Percentiles rank a stretch among this genome's conserved stretches.
These are phyloP conservation scores for Erysimum cheiranthoides DNA, from an alignment of 345 rosid species.

Conservation along the genomic window DNA sequence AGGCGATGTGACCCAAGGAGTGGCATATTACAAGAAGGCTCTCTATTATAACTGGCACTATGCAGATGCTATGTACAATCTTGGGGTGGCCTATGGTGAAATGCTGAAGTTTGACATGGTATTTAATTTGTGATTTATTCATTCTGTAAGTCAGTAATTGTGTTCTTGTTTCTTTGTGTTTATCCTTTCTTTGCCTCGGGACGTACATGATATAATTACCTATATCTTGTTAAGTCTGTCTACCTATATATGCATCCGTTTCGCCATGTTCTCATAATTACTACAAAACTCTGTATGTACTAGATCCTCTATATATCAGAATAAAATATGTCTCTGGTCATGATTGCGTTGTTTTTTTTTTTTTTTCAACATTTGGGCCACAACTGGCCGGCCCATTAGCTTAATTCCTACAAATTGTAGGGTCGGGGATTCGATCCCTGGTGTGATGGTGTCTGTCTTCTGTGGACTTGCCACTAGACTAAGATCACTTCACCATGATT, in stretches of 20 bases:
- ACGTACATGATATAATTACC: conserved; percentile 8
- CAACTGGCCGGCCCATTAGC: no score
- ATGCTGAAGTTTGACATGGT: conserved; percentile 97
- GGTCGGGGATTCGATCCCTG: no score
- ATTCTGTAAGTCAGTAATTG: conserved; percentile 3
- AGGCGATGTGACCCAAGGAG: conserved; percentile 95
- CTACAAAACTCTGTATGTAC: neutral
- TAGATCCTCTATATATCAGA: neutral
- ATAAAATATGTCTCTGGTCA: conserved; percentile 10
- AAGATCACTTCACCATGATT: no score
- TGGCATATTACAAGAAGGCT: conserved; percentile 96
- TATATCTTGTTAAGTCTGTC: conserved; percentile 3
- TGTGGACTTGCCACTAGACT: no score
- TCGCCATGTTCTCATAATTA: conserved; percentile 2
- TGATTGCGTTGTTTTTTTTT: conserved; percentile 41
- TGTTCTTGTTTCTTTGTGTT: neutral
- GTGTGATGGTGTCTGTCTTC: no score
- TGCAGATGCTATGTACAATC: conserved; percentile 99
- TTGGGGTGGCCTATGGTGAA: conserved; percentile 99
- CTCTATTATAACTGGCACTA: conserved; percentile 98
- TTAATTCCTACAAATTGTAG: no score
- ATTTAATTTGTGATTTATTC: conserved; percentile 37
- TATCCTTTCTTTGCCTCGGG: neutral
- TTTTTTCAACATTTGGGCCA: no score
- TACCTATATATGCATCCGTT: neutral